These are phyloP conservation scores for Eustoma russellianum DNA, from an alignment of 257 asterid species.

Conservation along the genomic window DNA sequence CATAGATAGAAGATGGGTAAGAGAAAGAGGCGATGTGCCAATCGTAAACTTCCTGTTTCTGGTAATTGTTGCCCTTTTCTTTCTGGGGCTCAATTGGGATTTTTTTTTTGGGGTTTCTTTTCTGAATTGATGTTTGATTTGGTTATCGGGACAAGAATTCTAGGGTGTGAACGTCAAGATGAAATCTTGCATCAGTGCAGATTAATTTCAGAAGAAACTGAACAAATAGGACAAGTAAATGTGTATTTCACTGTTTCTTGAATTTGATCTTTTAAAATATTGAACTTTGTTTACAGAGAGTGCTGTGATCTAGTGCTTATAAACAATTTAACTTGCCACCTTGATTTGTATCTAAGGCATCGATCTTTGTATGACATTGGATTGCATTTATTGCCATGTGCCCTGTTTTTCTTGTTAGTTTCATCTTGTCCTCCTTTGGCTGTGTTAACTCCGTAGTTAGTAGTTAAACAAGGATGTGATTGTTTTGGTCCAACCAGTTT, in stretches of 20 bases:
- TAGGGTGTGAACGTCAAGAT: neutral
- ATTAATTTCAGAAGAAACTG: neutral
- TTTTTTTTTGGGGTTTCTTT: neutral
- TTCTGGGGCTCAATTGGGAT: neutral
- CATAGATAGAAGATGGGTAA: constrained; percentile 19
- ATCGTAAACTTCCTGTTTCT: constrained; percentile 16
- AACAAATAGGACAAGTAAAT: neutral
- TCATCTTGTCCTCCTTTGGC: too few species aligned
- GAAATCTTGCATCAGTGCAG: constrained; percentile 1
- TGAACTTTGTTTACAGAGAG: too few species aligned
- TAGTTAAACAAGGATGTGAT: too few species aligned
- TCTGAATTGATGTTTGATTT: neutral
- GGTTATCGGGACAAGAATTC: neutral
- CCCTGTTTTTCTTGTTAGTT: too few species aligned
- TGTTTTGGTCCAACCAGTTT: too few species aligned
- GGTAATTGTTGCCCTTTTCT: constrained; percentile 6
- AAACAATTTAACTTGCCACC: too few species aligned
- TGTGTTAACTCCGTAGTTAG: too few species aligned
- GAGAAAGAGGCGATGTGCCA: constrained; percentile 30
- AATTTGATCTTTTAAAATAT: too few species aligned
- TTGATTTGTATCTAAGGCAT: too few species aligned
- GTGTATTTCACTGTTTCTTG: neutral
- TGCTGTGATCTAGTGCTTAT: too few species aligned
- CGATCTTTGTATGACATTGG: too few species aligned
- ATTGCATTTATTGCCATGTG: too few species aligned